Evolutionary conservation across 2,329 filamentous ascomycete species (phyloP), one percentile per base, ranked within the genome.

Genomic region (Pseudogymnoascus sp.): DNA sequence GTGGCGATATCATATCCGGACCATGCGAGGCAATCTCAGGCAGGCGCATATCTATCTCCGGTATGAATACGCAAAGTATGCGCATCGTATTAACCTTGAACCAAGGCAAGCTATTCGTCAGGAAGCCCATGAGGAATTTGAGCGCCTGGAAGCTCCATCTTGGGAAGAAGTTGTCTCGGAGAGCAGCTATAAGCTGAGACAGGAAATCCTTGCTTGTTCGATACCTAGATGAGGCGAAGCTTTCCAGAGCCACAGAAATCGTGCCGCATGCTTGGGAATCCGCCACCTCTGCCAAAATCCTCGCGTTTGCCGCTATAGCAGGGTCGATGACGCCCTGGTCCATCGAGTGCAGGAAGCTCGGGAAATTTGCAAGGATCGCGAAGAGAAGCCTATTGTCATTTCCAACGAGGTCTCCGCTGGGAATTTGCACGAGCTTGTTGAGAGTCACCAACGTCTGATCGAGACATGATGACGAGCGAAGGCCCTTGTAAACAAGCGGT

Each of bases 1-100:
- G 81, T 0, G 94, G 95, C 1, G 94, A 97, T 62, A 99, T 96
- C 58, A 99, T 82, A 75, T 99, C 95, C 0, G 93, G 92, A 0
- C 94, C 93, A 73, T 97, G 92, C 6, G 86, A 88, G 4, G 92
- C 89, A 66, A 99, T 90, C 67, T 96, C 92, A 0, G 89, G 86
- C 69, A 92, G 92, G 62, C 88, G 87, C 89, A 97, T 96, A 71
- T 99, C 92, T 33, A 97, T 89, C 61, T 93, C 88, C 0, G 92
- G 91, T 55, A 99, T 89, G 64, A 96, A 79, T 19, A 90, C 83
- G 70, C 90, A 90, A 0, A 99, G 83, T 11, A 97, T 86, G 64
- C 91, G 88, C 90, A 99, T 96, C 0, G 90, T 92, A 77, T 94
- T 93, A 45, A 92, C 80, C 73, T 96, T 95, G 74, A 97, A 90